Base-by-base conservation (phyloP, 2,329 filamentous ascomycete species). In the Aquanectria penicillioides region DNA sequence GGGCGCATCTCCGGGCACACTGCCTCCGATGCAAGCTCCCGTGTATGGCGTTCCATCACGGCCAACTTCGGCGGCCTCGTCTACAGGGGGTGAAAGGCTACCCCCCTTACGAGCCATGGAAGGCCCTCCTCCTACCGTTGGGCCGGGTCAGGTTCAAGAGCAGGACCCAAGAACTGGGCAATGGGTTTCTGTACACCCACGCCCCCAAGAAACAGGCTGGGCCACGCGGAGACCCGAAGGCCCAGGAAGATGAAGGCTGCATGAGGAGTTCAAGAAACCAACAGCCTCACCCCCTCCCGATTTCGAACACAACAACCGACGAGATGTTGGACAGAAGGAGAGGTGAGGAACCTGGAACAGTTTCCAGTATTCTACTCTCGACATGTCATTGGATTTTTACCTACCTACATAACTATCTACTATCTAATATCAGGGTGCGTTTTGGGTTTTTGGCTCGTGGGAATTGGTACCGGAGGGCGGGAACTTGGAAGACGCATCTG, bases 91-190 rank as follows among this genome's bases (percentile, higher is more conserved):
- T 11, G 79, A 83, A 9, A 75, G 80, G 53, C 71, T 85, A 3
- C 83, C 83, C 5, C 81, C 83, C 2, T 65, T 86, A 31, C 75
- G 82, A 47, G 63, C 69, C 5, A 78, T 85, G 62, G 82, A 85
- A 36, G 73, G 74, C 4, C 69, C 64, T 11, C 65, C 69, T 6
- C 62, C 67, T 7, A 49, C 67, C 17, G 62, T 58, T 11, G 72
- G 73, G 5, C 70, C 67, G 28, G 63, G 65, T 12, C 73, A 64
- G 15, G 57, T 65, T 25, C 67, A 75, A 36, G 75, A 77, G 59
- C 73, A 75, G 41, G 74, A 77, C 51, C 67, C 69, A 15, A 68
- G 68, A 33, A 76, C 75, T 10, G 75, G 75, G 6, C 74, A 77
- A 43, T 77, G 75, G 75, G 60, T 74, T 28, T 66, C 69, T 10